Base-by-base conservation (phyloP, 2,329 filamentous ascomycete species). In the Epichloe baconii region DNA sequence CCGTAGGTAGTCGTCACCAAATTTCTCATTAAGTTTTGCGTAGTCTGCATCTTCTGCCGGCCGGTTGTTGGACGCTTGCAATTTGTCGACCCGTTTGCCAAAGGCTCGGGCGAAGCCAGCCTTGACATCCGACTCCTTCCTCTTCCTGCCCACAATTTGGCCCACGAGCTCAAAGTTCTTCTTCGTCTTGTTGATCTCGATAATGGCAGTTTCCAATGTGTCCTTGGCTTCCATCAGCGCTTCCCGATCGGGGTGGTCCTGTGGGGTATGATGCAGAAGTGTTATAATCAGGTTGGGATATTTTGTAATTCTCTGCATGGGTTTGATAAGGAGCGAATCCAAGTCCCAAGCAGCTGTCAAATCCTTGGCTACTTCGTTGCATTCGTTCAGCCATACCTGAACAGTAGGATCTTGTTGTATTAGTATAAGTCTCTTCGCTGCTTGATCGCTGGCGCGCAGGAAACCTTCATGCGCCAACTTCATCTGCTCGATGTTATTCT, bases 321-420 rank as follows among this genome's bases (percentile, higher is more conserved):
- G 93, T 67, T 98, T 98, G 63, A 98, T 91, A 19, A 98, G 78
- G n/a, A 98, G 74, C 0, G 93, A 95, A 66, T 96, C 90, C 54
- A 98, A 69, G 66, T 95, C 87, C 93, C 93, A 98, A 0, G 93
- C 91, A 26, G 83, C 82, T 0, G 93, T 98, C 56, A 98, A 77
- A 64, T 96, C 93, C 59, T 88, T 86, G 12, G 91, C 90, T 61
- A 91, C 90, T 59, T 88, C 83, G 61, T 93, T 89, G 68, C 93
- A 98, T 66, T 96, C 91, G 53, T 85, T 85, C 47, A 97, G 75
- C 93, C 93, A 98, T 48, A 95, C 85, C 74, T 70, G 83, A 64
- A 74, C 85, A 57, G 79, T 77, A 11, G 75, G 69, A 57, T 83
- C 80, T 60, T 79, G 74, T 58, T 83, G 79, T 47, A 84, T 80